Conservation (phyloP, 1,284 basidiomycete genomes). For the Thecaphora frezii region DNA sequence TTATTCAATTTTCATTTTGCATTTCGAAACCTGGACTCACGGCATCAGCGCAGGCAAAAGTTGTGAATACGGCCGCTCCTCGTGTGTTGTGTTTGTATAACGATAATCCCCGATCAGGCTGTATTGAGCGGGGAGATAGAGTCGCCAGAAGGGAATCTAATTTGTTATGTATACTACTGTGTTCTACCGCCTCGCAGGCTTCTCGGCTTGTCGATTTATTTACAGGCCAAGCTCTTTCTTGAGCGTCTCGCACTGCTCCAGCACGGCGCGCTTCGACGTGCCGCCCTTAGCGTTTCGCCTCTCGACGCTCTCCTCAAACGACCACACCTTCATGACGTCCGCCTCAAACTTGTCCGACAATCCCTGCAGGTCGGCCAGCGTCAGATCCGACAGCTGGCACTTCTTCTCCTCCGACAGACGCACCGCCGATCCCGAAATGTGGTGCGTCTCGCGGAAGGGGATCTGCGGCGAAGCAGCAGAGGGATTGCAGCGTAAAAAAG, state of each 20-base stretch:
- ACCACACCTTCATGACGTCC: conserved; percentile 67
- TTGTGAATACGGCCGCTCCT: too few species aligned
- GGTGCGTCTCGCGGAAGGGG: conserved; percentile 97
- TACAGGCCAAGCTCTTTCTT: conserved; percentile 18
- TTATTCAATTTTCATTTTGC: too few species aligned
- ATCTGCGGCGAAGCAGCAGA: conserved; percentile 52
- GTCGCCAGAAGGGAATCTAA: too few species aligned
- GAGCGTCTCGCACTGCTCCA: conserved; percentile 67
- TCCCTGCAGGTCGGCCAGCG: conserved; percentile 74
- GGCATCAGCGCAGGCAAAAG: too few species aligned
- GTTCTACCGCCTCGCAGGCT: background rate
- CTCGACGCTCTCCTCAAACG: conserved; percentile 73
- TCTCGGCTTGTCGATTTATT: background rate
- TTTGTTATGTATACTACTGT: too few species aligned
- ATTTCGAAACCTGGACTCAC: too few species aligned
- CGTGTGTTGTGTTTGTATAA: too few species aligned
- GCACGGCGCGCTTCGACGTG: conserved; percentile 79
- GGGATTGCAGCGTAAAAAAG: background rate
- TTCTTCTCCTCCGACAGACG: conserved; percentile 83
- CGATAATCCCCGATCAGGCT: too few species aligned
- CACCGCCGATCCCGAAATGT: conserved; percentile 93
- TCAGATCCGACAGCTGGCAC: conserved; percentile 78
- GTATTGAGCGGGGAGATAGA: too few species aligned
- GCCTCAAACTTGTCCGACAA: conserved; percentile 78
- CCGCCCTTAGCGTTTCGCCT: conserved; percentile 88